These are phyloP conservation scores for Lodderomyces margitis DNA, from an alignment of 1,139 yeast species.

Conservation along the genomic window DNA sequence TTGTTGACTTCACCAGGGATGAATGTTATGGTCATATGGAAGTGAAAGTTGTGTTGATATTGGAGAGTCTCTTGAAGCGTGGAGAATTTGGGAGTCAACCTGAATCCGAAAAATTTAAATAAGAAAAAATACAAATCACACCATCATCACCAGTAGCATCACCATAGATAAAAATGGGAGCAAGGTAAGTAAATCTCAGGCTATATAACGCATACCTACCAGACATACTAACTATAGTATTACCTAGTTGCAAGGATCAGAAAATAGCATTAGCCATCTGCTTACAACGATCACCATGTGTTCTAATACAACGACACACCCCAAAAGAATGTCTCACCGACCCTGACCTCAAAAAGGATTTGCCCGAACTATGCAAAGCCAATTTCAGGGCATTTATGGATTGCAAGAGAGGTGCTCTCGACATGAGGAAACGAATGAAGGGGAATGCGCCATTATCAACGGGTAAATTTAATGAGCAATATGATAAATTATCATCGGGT, in stretches of 20 bases:
- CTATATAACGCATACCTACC: background rate
- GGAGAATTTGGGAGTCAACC: background rate
- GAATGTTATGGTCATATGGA: conserved; percentile 62
- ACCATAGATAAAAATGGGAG: conserved; percentile 24
- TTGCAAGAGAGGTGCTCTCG: conserved; percentile 81
- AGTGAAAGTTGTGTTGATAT: too few species aligned
- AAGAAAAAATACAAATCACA: conserved; percentile 3
- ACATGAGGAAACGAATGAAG: conserved; percentile 86
- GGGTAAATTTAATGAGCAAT: conserved; percentile 87
- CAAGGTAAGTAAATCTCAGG: conserved; percentile 25
- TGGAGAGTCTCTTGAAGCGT: too few species aligned
- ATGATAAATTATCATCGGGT: conserved; percentile 74
- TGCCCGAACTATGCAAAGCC: conserved; percentile 87
- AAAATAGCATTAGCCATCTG: conserved; percentile 92
- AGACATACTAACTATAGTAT: conserved; percentile 3
- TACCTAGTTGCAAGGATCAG: conserved; percentile 87
- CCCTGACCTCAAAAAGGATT: conserved; percentile 69
- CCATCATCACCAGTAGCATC: background rate
- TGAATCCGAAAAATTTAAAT: background rate
- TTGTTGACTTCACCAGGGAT: conserved; percentile 84
- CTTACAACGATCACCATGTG: conserved; percentile 94
- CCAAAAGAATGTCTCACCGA: conserved; percentile 86
- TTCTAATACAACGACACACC: conserved; percentile 80
- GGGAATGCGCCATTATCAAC: conserved; percentile 94
- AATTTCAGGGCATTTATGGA: conserved; percentile 84